Base-by-base conservation (phyloP, 768 basidiomycete species). In the Lanmaoa rubissima region DNA sequence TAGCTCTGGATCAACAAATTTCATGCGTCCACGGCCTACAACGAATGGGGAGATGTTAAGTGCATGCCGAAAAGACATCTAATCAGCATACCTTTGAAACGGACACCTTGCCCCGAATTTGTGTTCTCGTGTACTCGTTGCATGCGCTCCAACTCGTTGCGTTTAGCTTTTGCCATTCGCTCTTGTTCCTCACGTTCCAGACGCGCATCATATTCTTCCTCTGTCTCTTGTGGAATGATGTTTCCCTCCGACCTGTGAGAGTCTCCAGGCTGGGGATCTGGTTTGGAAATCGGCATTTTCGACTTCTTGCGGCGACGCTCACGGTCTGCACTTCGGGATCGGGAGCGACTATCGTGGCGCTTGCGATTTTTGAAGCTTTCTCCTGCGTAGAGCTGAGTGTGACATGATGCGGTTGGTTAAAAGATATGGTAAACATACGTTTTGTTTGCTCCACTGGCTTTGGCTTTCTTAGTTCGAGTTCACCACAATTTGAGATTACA, bases 401-500 rank as follows among this genome's bases (percentile, higher is more conserved):
- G 24, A n/a, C 14, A 44, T 6, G 34, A 17, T 32, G 24, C 28
- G 13, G 21, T n/a, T 5, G 6, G 10, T 36, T 34, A 17, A 34
- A 36, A 36, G 19, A 50, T 53, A 43, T 16, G 19, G 13, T 0
- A 16, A 24, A 39, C 58, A 21, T 47, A 71, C 70, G 54, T 48
- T 59, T 60, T 1, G 39, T 40, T 43, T 51, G 60, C 2, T 66
- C 57, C 2, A 19, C 31, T 8, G 52, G 49, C 42, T 58, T 60
- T 32, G 51, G 36, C 26, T 59, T 81, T 54, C 81, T 81, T 12
- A 92, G 78, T 68, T 92, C 88, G 38, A 96, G 83, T 67, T 96
- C 94, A 12, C 94, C 94, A 52, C 90, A 92, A 67, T 86, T 90
- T 4, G 78, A 72, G 59, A 96, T 83, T 11, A 81, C 73, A 12